A percentile compares a stretch with the other conserved stretches of the same genome.
Conservation (phyloP, 2,329 filamentous ascomycete genomes). For the Colletotrichum orchidophilum region DNA sequence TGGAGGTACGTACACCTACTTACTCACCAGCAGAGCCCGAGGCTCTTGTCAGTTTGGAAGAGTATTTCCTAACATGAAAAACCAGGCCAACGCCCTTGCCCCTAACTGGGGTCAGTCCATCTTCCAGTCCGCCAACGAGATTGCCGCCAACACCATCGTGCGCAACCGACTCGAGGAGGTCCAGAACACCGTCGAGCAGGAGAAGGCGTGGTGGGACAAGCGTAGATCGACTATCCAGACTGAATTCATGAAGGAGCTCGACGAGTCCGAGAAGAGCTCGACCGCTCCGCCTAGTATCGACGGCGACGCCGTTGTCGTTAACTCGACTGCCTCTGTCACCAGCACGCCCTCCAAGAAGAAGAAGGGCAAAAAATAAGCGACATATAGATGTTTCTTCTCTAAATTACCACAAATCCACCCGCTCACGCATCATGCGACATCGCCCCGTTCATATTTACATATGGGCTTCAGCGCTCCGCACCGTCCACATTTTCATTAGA, state of each 20-base stretch:
- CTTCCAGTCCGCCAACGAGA: conserved; percentile 98
- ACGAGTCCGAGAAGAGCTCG: conserved; percentile 64
- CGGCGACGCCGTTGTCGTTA: conserved; percentile 82
- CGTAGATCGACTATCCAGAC: conserved; percentile 77
- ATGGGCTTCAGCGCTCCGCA: background rate
- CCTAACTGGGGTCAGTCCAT: conserved; percentile 93
- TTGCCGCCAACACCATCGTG: conserved; percentile 83
- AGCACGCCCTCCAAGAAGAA: conserved; percentile 64
- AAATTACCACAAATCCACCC: background rate
- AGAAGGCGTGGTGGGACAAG: conserved; percentile 94
- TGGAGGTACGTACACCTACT: conserved; percentile 70
- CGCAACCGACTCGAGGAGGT: conserved; percentile 80
- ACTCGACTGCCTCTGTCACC: conserved; percentile 54
- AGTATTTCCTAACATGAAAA: conserved; percentile 1
- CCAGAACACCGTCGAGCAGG: conserved; percentile 73
- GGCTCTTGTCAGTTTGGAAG: background rate
- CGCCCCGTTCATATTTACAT: background rate
- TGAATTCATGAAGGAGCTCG: conserved; percentile 87
- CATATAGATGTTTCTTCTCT: background rate
- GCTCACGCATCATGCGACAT: background rate
- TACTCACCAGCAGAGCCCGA: background rate
- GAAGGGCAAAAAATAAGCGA: conserved; percentile 69
- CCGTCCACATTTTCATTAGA: conserved; percentile 15
- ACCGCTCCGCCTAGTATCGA: conserved; percentile 67
- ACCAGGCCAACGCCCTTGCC: conserved; percentile 86